Conservation (phyloP, 805 yeast genomes). For the Sugiyamaella smithiae region DNA sequence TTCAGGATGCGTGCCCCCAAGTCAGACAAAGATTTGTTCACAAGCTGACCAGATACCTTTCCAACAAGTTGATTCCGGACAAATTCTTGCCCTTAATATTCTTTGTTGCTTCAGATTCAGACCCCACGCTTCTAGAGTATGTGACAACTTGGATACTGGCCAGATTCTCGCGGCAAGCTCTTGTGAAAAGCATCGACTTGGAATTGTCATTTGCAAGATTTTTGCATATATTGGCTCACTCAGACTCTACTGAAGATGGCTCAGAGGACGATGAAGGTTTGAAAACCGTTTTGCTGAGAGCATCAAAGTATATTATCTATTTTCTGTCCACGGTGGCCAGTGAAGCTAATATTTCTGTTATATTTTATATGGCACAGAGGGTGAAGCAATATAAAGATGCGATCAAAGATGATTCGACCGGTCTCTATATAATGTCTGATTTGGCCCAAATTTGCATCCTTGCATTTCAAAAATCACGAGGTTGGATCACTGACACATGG, state of each 20-base stretch:
- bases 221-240: slow-evolving; percentile 70
- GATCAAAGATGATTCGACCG: slow-evolving; percentile 35
- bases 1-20: slow-evolving; percentile 62
- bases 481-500: slow-evolving; percentile 75
- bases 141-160: slow-evolving; percentile 72
- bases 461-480: slow-evolving; percentile 52
- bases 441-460: slow-evolving; percentile 64
- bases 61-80: slow-evolving; percentile 55
- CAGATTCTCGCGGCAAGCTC: slow-evolving; percentile 37
- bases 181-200: slow-evolving; percentile 45
- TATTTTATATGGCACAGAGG: slow-evolving; percentile 74
- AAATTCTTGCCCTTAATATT: slow-evolving; percentile 65
- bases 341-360: slow-evolving; percentile 63
- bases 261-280: background rate
- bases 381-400: slow-evolving; percentile 75
- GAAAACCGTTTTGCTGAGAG: slow-evolving; percentile 36
- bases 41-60: slow-evolving; percentile 50
- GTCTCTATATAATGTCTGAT: slow-evolving; percentile 68
- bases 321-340: slow-evolving; percentile 59
- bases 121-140: slow-evolving; percentile 44
- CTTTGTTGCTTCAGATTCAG: slow-evolving; percentile 77
- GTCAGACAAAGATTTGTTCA: slow-evolving; percentile 55
- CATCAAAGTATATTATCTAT: slow-evolving; percentile 57
- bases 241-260: slow-evolving; percentile 39
- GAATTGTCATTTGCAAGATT: slow-evolving; percentile 69